These are phyloP conservation scores for Sapria himalayana DNA, from an alignment of 345 rosid genomes.

Conservation along the genomic window DNA sequence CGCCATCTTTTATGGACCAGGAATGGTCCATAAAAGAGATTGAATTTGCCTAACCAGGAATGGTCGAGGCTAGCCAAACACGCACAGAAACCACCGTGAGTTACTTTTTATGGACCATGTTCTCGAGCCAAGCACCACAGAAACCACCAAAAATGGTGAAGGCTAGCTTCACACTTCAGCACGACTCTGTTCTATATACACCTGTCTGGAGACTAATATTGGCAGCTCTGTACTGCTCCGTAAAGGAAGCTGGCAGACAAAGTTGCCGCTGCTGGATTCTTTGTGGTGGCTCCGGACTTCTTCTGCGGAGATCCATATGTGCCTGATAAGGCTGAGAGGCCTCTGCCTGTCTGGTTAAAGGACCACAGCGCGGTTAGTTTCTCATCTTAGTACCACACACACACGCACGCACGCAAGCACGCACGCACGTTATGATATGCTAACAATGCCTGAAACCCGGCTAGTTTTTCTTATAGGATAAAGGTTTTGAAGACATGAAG, in stretches of 20 bases:
- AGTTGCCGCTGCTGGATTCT: conserved; percentile 52
- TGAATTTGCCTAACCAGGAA: too few relatives aligned
- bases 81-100: too few relatives aligned
- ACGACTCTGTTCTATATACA: not conserved
- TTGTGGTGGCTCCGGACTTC: conserved; percentile 52
- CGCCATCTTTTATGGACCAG: too few relatives aligned
- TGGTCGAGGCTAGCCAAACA: too few relatives aligned
- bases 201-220: not conserved
- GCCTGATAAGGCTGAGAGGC: conserved; percentile 19
- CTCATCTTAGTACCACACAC: not conserved
- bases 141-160: too few relatives aligned
- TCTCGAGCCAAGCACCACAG: too few relatives aligned
- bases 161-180: too few relatives aligned
- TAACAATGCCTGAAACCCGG: conserved; percentile 1
- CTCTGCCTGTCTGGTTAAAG: conserved; percentile 34
- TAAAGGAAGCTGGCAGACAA: conserved; percentile 62
- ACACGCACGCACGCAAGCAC: too few relatives aligned
- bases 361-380: conserved; percentile 44
- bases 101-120: too few relatives aligned
- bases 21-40: too few relatives aligned
- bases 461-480: conserved; percentile 23
- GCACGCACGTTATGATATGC: not conserved
- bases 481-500: conserved; percentile 54
- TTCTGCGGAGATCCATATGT: conserved; percentile 38
- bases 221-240: conserved; percentile 3